Evolutionary conservation across 2,329 filamentous ascomycete species (phyloP).

Genomic region (Nannizzia gypsea): DNA sequence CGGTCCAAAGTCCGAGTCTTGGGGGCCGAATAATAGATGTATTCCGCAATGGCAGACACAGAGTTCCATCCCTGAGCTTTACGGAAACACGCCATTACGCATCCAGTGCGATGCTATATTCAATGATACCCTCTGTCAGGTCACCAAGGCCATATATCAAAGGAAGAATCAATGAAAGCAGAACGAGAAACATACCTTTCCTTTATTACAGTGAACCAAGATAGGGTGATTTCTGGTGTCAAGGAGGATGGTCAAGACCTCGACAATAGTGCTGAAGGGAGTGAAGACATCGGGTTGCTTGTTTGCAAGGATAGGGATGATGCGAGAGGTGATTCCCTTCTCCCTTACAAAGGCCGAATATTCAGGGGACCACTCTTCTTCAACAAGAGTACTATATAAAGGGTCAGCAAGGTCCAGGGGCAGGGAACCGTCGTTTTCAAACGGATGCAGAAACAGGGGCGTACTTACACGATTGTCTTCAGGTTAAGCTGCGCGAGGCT

Average conservation of each 20-base stretch:
- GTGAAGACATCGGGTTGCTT: conserved; percentile 61
- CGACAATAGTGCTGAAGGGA: conserved; percentile 53
- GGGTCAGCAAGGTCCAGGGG: not conserved
- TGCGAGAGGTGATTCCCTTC: conserved; percentile 58
- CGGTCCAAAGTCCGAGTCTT: conserved; percentile 36
- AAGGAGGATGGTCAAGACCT: conserved; percentile 59
- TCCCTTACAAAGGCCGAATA: conserved; percentile 50
- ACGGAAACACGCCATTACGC: conserved; percentile 69
- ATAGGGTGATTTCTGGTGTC: conserved; percentile 65
- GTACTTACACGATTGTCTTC: conserved; percentile 64
- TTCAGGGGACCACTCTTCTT: conserved; percentile 43
- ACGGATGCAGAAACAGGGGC: not conserved
- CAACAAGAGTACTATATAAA: conserved; percentile 47
- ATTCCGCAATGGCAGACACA: conserved; percentile 57
- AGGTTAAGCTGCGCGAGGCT: conserved; percentile 58
- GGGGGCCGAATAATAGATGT: conserved; percentile 47
- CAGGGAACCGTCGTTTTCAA: not conserved
- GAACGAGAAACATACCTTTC: conserved; percentile 46
- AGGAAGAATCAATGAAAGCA: not conserved
- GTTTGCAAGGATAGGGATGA: conserved; percentile 74
- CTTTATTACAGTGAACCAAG: conserved; percentile 86
- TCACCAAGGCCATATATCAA: not conserved
- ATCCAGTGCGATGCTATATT: conserved; percentile 69
- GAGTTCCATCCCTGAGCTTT: conserved; percentile 59
- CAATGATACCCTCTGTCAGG: not conserved